Evolutionary conservation across 176 grass and related monocot species (phyloP).

Genomic region (Aegilops longissima): DNA sequence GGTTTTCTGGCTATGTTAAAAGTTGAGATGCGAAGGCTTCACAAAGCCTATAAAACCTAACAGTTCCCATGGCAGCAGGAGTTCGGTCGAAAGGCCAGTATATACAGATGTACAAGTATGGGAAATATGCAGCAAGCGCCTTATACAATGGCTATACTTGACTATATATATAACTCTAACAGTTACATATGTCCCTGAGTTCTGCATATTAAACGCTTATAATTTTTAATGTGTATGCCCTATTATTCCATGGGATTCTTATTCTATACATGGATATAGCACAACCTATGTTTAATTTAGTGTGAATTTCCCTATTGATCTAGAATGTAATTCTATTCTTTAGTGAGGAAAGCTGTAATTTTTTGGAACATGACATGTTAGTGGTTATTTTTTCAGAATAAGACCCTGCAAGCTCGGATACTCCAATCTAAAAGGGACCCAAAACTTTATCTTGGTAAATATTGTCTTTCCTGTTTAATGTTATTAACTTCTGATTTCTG

Average conservation of each 20-base stretch:
- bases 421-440: constrained; percentile 43
- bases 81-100: not conserved
- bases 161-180: not conserved
- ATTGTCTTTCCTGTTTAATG: constrained; percentile 8
- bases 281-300: not conserved
- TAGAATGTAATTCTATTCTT: constrained; percentile 14
- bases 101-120: not conserved
- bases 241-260: not conserved
- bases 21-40: too few species aligned
- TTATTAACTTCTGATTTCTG: constrained; percentile 20
- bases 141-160: not conserved
- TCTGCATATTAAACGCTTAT: not conserved
- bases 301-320: not conserved
- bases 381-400: constrained; percentile 45
- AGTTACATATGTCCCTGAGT: not conserved
- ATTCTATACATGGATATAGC: not conserved
- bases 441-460: constrained; percentile 48
- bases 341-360: not conserved
- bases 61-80: too few species aligned
- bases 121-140: not conserved
- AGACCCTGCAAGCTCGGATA: constrained; percentile 43
- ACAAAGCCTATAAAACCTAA: too few species aligned
- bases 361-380: not conserved
- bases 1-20: too few species aligned
- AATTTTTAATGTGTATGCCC: not conserved